Base-by-base conservation (phyloP, 345 rosid genomes). In the Salix arbutifolia region DNA sequence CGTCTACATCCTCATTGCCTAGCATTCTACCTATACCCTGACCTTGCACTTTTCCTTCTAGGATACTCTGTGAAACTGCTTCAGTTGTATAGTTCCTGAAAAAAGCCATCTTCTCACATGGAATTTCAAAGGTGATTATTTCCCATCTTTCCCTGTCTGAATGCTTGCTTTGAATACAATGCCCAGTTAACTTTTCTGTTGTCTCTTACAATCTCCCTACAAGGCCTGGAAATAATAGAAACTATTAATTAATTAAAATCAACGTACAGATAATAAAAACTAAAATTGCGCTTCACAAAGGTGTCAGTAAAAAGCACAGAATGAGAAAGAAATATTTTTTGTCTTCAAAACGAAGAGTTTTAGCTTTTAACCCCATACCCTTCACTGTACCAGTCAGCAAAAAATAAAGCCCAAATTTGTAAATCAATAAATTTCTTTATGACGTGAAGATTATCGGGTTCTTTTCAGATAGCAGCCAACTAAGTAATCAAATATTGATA, bases 61-160 rank as follows among this genome's bases (percentile, higher is more conserved):
- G 69, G 50, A 78, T 81, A 72, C 87, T 84, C 21, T 80, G 90
- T 40, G 98, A 88, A 14, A 86, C 85, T 23, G 88, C 79, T 31
- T 91, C 93, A 74, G 80, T 86, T 0, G 90, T 79, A 79, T 86
- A 92, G 79, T 91, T 88, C 87, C 97, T 88, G 77, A 88, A 90
- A 81, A 89, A 94, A 26, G 98, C 96, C 99, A 96, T 96, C 76
- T 82, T 84, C 78, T 86, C 82, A 80, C 89, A 91, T 89, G 86
- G 88, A 88, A 80, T 74, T 73, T 75, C 66, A 61, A 67, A 16
- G 48, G 65, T 18, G 64, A 72, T 48, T 17, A 72, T 37, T 69
- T 66, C 37, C 65, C 38, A 61, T 71, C 66, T 65, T 71, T 67
- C 61, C 40, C 65, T 12, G 30, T 66, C 61, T 33, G 61, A 33